Base-by-base conservation (phyloP, 768 basidiomycete genomes). In the Serendipita sp. region DNA sequence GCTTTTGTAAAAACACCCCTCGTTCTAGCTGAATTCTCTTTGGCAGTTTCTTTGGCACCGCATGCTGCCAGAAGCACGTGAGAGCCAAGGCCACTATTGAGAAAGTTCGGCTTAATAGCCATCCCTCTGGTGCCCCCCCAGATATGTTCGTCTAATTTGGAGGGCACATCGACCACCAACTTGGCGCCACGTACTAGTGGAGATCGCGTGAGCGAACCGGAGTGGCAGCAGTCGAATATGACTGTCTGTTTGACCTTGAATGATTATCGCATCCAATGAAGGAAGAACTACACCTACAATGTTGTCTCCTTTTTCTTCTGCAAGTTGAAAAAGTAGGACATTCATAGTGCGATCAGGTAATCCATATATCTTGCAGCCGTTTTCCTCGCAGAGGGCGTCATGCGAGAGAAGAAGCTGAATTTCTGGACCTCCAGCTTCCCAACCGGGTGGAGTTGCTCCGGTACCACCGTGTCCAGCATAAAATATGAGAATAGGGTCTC, bases 401-500 rank as follows among this genome's bases (percentile, higher is more conserved):
- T 23, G 23, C 23, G 23, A 23, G 23, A 23, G 23, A 23, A 23
- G 23, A 23, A 1, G 80, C 79, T 69, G 70, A 15, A 65, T 66
- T 55, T 72, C 71, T 62, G 74, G 70, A 40, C 74, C 75, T 44
- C 72, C 71, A 66, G 77, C 76, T 69, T 79, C 81, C 86, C 86
- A 87, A 62, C 77, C 81, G 40, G 73, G 71, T 40, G 40, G 40
- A 40, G 40, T 13, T 5, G 5, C 40, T 40, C 6, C 40, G 63
- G 72, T 76, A 69, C 82, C 83, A 29, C 86, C 86, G 70, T 87
- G 85, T n/a, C 86, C 86, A 43, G 86, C 83, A 69, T 86, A 87
- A 69, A 85, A 87, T 60, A 87, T 71, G 66, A 87, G 67, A 44
- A 87, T 77, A 36, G 86, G 81, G 65, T 87, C 85, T 27, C 82